Evolutionary conservation across 352 stramenopile genomes (phyloP), one percentile per base, ranked within the genome.

Genomic region (Phytophthora tentaculata): DNA sequence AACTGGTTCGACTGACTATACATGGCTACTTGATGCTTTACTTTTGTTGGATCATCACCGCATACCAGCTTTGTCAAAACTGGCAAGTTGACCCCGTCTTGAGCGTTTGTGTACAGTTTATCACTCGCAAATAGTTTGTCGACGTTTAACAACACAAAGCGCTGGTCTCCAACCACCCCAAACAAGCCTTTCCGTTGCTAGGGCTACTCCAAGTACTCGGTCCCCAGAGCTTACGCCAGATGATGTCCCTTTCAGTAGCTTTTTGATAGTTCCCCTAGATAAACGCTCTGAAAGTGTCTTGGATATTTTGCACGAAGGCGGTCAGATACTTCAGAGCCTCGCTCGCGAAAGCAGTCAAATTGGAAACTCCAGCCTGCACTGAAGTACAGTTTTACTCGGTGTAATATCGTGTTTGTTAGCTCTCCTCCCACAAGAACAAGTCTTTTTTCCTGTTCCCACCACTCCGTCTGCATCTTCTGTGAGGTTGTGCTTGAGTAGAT

Each of bases 401-500:
- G n/a, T 6, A 56, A 4, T 43, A 44, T 56, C 50, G n/a, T 26
- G 23, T 26, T 54, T 13, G 24, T 24, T 6, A 41, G 14, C n/a
- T 56, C 50, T 56, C 50, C 48, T 29, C 50, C 24, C 3, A 55
- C 48, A 24, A 56, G 50, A 28, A 44, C 50, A 2, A 56, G 17
- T 5, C 44, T 54, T 44, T 19, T 44, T 56, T 17, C 50, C 28
- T 24, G 16, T 13, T 28, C 50, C 50, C 26, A 44, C 44, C 17
- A 19, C 23, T 20, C 50, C 50, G 41, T 44, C 44, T 2, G 8
- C 50, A 44, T 56, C 50, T 28, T 56, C n/a, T 41, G 26, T 16
- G 26, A 55, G 26, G 48, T 53, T 52, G 6, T n/a, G 49, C 49
- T 56, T 56, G 28, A 56, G 49, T 24, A 55, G n/a, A 12, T 41